A percentile compares a stretch with the other conserved stretches of the same genome.
phyloP scores from a whole-genome alignment of 2,329 filamentous ascomycete species.

The Curvularia sp. region DNA sequence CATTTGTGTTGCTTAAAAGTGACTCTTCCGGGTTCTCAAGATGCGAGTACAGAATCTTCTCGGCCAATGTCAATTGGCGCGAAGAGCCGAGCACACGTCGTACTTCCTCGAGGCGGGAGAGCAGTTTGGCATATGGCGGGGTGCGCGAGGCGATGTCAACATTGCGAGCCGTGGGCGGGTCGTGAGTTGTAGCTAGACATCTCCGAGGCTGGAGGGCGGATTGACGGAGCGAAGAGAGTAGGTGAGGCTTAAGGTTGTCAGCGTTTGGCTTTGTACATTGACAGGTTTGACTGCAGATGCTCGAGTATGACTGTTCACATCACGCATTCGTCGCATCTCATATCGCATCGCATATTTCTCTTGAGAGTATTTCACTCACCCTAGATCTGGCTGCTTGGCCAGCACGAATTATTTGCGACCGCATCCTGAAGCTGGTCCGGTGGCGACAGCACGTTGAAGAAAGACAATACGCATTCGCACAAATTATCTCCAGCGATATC shows the following conservation, averaged over 20 bases:
- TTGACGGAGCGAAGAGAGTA: slow-evolving; percentile 29
- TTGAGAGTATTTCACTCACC: slow-evolving; percentile 29
- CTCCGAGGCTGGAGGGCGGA: slow-evolving; percentile 28
- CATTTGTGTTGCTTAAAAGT: slow-evolving; percentile 79
- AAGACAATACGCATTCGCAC: slow-evolving; percentile 24
- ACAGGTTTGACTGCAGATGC: not conserved
- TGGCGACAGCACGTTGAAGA: slow-evolving; percentile 25
- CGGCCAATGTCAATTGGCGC: slow-evolving; percentile 79
- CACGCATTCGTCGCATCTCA: not conserved
- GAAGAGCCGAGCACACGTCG: slow-evolving; percentile 71
- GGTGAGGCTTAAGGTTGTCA: slow-evolving; percentile 32
- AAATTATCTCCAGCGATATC: slow-evolving; percentile 44
- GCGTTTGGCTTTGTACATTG: slow-evolving; percentile 1
- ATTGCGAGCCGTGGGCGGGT: slow-evolving; percentile 33
- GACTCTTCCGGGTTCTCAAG: slow-evolving; percentile 89
- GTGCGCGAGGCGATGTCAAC: slow-evolving; percentile 62
- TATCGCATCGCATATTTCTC: not conserved
- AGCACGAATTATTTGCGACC: slow-evolving; percentile 43
- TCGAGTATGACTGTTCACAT: slow-evolving; percentile 7
- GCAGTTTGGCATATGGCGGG: slow-evolving; percentile 83
- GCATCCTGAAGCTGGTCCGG: slow-evolving; percentile 39
- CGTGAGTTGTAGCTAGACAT: slow-evolving; percentile 45
- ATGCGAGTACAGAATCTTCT: slow-evolving; percentile 98
- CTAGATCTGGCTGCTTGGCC: slow-evolving; percentile 42
- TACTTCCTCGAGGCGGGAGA: slow-evolving; percentile 78